These are phyloP conservation scores for Chromosphaera perkinsii DNA, from an alignment of 208 protist species.

Conservation along the genomic window DNA sequence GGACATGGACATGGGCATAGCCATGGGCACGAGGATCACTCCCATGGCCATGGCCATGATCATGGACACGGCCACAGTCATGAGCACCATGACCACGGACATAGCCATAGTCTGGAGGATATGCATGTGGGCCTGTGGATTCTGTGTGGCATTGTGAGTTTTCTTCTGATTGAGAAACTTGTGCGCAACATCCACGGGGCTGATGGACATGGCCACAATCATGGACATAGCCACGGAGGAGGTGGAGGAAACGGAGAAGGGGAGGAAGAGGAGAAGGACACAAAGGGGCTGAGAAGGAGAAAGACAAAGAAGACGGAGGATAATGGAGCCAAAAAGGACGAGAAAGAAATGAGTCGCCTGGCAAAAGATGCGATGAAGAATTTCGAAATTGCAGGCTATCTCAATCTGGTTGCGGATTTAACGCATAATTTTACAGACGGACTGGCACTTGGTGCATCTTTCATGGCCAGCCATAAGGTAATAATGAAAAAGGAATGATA, in stretches of 20 bases:
- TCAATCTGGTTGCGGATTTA: slow-evolving; percentile 49
- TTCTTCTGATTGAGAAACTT: slow-evolving; percentile 53
- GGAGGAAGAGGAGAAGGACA: slow-evolving; percentile 4
- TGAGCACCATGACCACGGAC: slow-evolving; percentile 1
- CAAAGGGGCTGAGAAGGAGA: slow-evolving; percentile 2
- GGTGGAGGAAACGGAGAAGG: neutral
- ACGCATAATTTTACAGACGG: slow-evolving; percentile 60
- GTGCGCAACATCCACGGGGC: slow-evolving; percentile 19
- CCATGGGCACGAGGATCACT: slow-evolving; percentile 7
- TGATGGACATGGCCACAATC: slow-evolving; percentile 30
- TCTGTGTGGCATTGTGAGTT: slow-evolving; percentile 39
- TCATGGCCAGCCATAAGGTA: slow-evolving; percentile 21
- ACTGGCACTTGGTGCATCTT: slow-evolving; percentile 48
- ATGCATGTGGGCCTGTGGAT: slow-evolving; percentile 37
- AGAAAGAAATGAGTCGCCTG: neutral
- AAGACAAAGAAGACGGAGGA: slow-evolving; percentile 9
- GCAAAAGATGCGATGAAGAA: neutral
- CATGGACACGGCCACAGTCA: slow-evolving; percentile 29
- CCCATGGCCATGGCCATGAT: slow-evolving; percentile 27
- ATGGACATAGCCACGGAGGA: neutral
- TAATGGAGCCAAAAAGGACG: neutral
- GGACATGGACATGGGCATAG: slow-evolving; percentile 17
- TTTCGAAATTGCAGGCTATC: slow-evolving; percentile 11
- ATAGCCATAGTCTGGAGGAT: slow-evolving; percentile 22
- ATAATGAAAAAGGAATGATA: slow-evolving; percentile 8